Base-by-base conservation (phyloP, 768 basidiomycete species). In the Boletus sp. region DNA sequence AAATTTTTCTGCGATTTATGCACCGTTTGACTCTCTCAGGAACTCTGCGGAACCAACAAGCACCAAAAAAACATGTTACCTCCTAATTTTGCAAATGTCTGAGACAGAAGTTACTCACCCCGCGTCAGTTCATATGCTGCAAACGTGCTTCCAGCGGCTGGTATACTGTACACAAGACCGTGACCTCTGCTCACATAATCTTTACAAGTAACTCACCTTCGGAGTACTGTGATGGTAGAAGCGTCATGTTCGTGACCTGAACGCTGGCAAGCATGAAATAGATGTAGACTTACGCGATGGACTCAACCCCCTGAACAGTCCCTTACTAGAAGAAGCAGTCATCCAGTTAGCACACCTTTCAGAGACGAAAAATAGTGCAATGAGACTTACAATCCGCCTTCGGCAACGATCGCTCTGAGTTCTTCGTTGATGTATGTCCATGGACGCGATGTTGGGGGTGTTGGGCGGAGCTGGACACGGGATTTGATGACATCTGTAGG, bases 141-240 rank as follows among this genome's bases (percentile, higher is more conserved):
- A 62, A 97, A 96, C 4, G 94, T 97, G 62, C 87, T 86, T 42
- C 85, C 94, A 12, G 93, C 94, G 6, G 94, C 91, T 14, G 94
- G 94, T 65, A 95, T 92, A 72, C 92, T 93, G 50, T 37, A 17
- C 47, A 35, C 3, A 47, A 47, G 1, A 49, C 4, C 11, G 12
- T 57, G 20, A 47, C 6, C 7, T 37, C 4, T 28, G 20, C 2
- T 47, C 32, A 35, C n/a, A 50, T 37, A 0, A 4, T 5, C 1
- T 0, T 32, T 14, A 32, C 2, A 6, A 4, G 40, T 9, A 29
- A 20, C 46, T 28, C 12, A 84, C 86, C 84, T 89, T 80, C 86
- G 77, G 45, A 89, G 61, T 33, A 89, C 86, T 89, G 59, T 9
- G 2, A 20, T 9, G 47, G 47, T 0, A 15, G 18, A 52, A 15